Conservation (phyloP, 2,329 filamentous ascomycete species). For the Didymella pomorum region DNA sequence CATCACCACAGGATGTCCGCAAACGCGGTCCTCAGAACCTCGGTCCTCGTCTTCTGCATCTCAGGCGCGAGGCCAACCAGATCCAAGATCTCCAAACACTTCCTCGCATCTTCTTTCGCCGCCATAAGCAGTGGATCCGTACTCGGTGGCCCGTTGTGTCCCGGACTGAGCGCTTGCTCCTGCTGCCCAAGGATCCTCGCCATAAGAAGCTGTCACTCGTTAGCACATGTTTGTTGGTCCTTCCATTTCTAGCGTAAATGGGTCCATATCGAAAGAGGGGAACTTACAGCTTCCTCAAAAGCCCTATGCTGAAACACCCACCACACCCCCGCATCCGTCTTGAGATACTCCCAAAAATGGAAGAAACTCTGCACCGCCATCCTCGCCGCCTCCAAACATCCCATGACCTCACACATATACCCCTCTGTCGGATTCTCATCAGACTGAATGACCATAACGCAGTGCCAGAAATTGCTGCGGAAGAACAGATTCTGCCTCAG, state of each 20-base stretch:
- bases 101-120: constrained; percentile 55
- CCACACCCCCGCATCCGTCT: constrained; percentile 78
- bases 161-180: constrained; percentile 42
- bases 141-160: constrained; percentile 36
- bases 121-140: constrained; percentile 45
- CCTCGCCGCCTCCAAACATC: constrained; percentile 77
- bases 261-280: not conserved
- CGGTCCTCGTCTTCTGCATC: constrained; percentile 59
- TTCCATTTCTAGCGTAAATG: not conserved
- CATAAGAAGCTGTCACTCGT: constrained; percentile 46
- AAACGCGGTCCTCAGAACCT: constrained; percentile 56
- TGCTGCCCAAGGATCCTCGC: constrained; percentile 50
- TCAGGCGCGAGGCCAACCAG: constrained; percentile 54
- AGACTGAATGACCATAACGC: constrained; percentile 79
- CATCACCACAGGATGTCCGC: constrained; percentile 50
- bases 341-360: constrained; percentile 72
- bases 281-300: constrained; percentile 78
- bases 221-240: not conserved
- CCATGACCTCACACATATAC: constrained; percentile 66
- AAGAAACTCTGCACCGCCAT: constrained; percentile 79
- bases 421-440: constrained; percentile 68
- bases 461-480: constrained; percentile 84
- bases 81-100: constrained; percentile 58
- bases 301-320: constrained; percentile 86
- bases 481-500: constrained; percentile 79